Conservation (phyloP, 2,329 filamentous ascomycete genomes). For the Aspergillus spinulosporus region DNA sequence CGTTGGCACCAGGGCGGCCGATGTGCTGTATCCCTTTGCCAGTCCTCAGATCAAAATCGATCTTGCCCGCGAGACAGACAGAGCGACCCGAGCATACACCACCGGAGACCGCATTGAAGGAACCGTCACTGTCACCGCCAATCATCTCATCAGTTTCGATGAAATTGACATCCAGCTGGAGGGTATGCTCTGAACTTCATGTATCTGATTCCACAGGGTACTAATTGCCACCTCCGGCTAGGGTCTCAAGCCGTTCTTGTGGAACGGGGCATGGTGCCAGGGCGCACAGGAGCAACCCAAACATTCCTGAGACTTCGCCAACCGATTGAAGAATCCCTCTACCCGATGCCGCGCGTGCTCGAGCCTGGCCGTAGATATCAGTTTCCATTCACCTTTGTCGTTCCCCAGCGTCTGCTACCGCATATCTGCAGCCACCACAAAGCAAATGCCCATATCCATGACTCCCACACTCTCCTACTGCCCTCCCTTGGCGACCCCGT, state of each 20-base stretch:
- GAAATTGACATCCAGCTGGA: neutral
- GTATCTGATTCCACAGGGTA: neutral
- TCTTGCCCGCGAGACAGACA: conserved; percentile 32
- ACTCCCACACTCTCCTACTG: neutral
- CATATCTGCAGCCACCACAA: neutral
- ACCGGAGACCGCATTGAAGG: neutral
- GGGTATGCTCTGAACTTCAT: neutral
- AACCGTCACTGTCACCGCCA: neutral
- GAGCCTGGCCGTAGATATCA: neutral
- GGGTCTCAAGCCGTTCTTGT: neutral
- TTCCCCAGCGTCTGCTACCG: neutral
- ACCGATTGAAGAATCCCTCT: neutral
- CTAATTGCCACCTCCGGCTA: neutral
- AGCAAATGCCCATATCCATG: neutral
- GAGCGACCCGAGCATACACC: conserved; percentile 40
- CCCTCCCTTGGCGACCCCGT: neutral
- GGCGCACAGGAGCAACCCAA: neutral
- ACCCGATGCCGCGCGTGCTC: neutral
- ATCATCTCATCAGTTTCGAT: neutral
- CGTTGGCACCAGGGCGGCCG: conserved; percentile 29
- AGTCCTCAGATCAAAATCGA: conserved; percentile 35
- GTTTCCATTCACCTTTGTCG: neutral
- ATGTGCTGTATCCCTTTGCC: conserved; percentile 29
- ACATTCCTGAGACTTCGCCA: neutral
- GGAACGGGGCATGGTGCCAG: neutral